phyloP scores from a whole-genome alignment of 768 basidiomycete genomes.

The Lactifluus pinguis region DNA sequence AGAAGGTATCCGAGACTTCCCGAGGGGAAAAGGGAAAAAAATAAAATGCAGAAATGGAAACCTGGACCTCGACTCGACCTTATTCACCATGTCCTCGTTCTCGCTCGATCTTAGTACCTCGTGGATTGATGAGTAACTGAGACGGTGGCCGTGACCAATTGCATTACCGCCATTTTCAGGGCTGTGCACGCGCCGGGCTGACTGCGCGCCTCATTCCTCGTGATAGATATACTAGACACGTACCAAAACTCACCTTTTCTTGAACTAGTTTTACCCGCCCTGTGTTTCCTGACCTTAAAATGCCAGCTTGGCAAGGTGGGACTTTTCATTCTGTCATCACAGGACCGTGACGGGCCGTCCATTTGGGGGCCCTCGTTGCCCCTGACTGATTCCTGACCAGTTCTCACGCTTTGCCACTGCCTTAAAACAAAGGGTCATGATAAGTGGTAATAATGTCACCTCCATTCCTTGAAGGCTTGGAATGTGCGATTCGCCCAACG shows the following conservation, averaged over 20 bases:
- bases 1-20: slow-evolving; percentile 9
- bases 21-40: slow-evolving; percentile 13
- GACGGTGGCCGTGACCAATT: slow-evolving; percentile 6
- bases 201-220: neutral
- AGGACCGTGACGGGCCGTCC: slow-evolving; percentile 10
- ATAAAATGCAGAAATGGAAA: slow-evolving; percentile 9
- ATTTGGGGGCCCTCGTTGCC: neutral
- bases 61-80: slow-evolving; percentile 6
- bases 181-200: neutral
- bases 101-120: slow-evolving; percentile 17
- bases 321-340: neutral
- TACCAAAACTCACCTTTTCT: neutral
- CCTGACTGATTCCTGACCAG: slow-evolving; percentile 1
- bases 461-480: neutral
- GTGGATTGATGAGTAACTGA: slow-evolving; percentile 17
- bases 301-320: neutral
- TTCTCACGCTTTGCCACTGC: neutral
- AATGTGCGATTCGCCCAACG: neutral
- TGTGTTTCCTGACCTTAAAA: neutral
- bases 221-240: neutral
- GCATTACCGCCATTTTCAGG: neutral
- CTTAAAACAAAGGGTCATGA: neutral
- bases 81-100: slow-evolving; percentile 1
- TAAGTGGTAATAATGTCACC: neutral
- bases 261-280: neutral